Evolutionary conservation across 805 yeast genomes (phyloP).

Genomic region (Jamesozyma piceae): DNA sequence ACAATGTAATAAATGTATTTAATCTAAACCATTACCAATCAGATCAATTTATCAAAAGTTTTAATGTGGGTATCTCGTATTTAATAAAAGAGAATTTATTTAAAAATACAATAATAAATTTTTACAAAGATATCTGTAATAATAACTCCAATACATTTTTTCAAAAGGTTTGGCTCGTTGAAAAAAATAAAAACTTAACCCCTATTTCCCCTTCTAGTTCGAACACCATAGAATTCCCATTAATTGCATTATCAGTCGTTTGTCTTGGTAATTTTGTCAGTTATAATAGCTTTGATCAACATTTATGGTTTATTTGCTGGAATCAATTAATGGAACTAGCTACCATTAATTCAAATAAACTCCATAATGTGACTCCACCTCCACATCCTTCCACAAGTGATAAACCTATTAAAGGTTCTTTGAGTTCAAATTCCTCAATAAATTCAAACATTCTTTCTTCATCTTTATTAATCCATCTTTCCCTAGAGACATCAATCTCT

Average conservation of each 20-base stretch:
- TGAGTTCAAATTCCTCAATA: background rate
- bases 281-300: conserved; percentile 1
- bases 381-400: background rate
- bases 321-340: conserved; percentile 1
- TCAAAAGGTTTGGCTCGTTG: background rate
- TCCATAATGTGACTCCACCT: background rate
- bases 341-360: background rate
- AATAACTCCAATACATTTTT: background rate
- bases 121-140: background rate
- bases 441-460: background rate
- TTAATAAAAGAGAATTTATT: background rate
- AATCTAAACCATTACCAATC: background rate
- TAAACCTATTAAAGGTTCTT: background rate
- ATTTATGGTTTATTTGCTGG: conserved; percentile 4
- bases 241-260: background rate
- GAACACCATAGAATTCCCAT: background rate
- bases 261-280: conserved; percentile 1
- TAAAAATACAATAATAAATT: background rate
- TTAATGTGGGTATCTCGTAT: background rate
- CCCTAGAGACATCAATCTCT: background rate
- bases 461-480: conserved; percentile 1
- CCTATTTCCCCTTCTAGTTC: too few relatives aligned
- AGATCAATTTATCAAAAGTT: background rate
- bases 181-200: background rate
- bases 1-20: background rate